phyloP scores from a whole-genome alignment of 768 basidiomycete species.

The Hygrocybe punicea region DNA sequence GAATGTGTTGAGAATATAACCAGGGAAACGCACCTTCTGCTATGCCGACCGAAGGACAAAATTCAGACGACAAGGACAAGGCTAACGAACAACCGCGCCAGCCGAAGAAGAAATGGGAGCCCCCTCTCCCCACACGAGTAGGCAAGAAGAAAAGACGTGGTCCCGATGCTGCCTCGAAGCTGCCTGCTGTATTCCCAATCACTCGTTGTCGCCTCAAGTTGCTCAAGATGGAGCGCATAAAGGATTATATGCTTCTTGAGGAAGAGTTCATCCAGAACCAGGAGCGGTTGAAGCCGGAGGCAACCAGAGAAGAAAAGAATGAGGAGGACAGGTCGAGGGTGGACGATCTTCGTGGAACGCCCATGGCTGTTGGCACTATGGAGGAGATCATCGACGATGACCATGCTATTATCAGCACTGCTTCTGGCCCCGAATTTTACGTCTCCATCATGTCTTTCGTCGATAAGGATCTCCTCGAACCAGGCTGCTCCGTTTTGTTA shows the following conservation, averaged over 20 bases:
- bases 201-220: slow-evolving; percentile 94
- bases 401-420: slow-evolving; percentile 97
- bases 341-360: slow-evolving; percentile 90
- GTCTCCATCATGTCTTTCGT: slow-evolving; percentile 97
- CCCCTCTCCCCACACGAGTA: slow-evolving; percentile 92
- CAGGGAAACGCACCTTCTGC: slow-evolving; percentile 78
- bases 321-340: slow-evolving; percentile 92
- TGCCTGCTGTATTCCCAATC: slow-evolving; percentile 90
- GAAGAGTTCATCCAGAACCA: slow-evolving; percentile 94
- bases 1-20: background rate
- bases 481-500: slow-evolving; percentile 89
- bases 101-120: slow-evolving; percentile 95
- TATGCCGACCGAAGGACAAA: slow-evolving; percentile 37
- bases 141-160: slow-evolving; percentile 96
- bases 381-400: slow-evolving; percentile 98
- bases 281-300: slow-evolving; percentile 83
- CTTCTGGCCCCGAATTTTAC: slow-evolving; percentile 94
- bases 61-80: slow-evolving; percentile 36
- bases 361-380: slow-evolving; percentile 97
- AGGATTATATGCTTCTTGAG: slow-evolving; percentile 94
- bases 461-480: slow-evolving; percentile 96
- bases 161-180: slow-evolving; percentile 85
- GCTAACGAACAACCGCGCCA: slow-evolving; percentile 50
- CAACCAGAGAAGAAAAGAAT: slow-evolving; percentile 88
- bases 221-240: slow-evolving; percentile 95